Percentiles rank a stretch among this genome's conserved stretches.
Evolutionary conservation across 306 rosid species (phyloP).

Genomic region (Trifolium dubium): DNA sequence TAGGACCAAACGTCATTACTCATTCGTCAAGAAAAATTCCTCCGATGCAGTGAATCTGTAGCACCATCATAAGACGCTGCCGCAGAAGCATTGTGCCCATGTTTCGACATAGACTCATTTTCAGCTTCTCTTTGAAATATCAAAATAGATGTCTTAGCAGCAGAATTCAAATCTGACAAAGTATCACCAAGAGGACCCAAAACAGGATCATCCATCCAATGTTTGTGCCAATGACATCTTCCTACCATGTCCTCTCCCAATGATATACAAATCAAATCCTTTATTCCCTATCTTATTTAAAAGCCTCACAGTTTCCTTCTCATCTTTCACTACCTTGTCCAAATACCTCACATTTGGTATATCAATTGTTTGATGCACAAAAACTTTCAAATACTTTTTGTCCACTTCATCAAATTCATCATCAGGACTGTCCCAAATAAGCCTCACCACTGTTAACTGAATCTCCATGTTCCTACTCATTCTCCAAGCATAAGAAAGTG

Average conservation of each 20-base stretch:
- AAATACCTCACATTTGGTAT: constrained; percentile 32
- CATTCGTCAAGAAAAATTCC: not conserved
- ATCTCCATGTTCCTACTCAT: constrained; percentile 40
- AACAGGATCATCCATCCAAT: constrained; percentile 48
- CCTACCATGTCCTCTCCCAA: constrained; percentile 54
- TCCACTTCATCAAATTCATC: constrained; percentile 44
- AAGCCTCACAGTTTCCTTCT: constrained; percentile 44
- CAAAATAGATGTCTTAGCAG: constrained; percentile 47
- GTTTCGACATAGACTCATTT: not conserved
- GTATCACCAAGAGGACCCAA: constrained; percentile 57
- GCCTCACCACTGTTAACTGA: constrained; percentile 45
- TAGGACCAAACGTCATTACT: not conserved
- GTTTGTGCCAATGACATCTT: constrained; percentile 55
- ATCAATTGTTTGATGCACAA: constrained; percentile 12
- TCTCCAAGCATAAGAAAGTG: constrained; percentile 54
- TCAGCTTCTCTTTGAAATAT: constrained; percentile 36
- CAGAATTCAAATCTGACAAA: constrained; percentile 51
- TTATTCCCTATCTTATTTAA: constrained; percentile 43
- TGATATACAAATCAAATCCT: constrained; percentile 45
- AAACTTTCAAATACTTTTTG: constrained; percentile 1
- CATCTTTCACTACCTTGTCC: constrained; percentile 47
- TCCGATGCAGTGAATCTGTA: not conserved
- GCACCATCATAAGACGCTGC: not conserved
- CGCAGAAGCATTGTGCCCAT: not conserved
- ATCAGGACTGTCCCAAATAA: constrained; percentile 46